Percentiles rank a stretch among this genome's conserved stretches.
Evolutionary conservation across 2,329 filamentous ascomycete genomes (phyloP).

Genomic region (Fusarium nygamai): DNA sequence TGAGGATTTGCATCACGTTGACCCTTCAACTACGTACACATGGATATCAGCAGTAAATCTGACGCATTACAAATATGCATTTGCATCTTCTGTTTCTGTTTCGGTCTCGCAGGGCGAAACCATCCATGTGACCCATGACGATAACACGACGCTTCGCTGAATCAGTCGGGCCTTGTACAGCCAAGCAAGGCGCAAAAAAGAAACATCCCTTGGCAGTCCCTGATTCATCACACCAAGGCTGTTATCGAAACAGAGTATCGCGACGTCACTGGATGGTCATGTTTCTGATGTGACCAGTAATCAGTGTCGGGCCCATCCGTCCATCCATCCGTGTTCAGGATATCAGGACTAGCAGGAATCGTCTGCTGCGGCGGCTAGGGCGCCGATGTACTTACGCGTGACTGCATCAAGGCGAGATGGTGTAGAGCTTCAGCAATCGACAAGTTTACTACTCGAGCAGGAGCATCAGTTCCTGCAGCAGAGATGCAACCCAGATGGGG

Average conservation of each 20-base stretch:
- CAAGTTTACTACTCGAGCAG: slow-evolving; percentile 18
- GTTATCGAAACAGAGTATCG: slow-evolving; percentile 13
- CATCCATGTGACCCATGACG: slow-evolving; percentile 28
- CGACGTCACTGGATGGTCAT: slow-evolving; percentile 33
- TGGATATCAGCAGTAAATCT: not conserved
- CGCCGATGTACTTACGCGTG: slow-evolving; percentile 29
- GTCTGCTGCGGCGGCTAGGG: slow-evolving; percentile 7
- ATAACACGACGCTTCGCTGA: slow-evolving; percentile 13
- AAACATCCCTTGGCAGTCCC: slow-evolving; percentile 25
- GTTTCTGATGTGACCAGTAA: slow-evolving; percentile 14
- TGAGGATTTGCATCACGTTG: slow-evolving; percentile 26
- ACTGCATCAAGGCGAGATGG: slow-evolving; percentile 20
- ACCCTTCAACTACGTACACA: slow-evolving; percentile 10
- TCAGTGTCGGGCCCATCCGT: slow-evolving; percentile 25
- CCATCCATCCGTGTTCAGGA: slow-evolving; percentile 17
- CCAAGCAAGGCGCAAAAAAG: slow-evolving; percentile 26
- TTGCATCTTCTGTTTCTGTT: not conserved
- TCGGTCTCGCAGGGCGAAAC: slow-evolving; percentile 22
- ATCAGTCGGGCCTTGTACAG: not conserved
- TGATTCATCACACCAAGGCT: slow-evolving; percentile 19
- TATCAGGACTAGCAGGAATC: slow-evolving; percentile 5
- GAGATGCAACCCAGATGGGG: slow-evolving; percentile 34
- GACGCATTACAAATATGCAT: slow-evolving; percentile 4
- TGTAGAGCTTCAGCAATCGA: slow-evolving; percentile 36
- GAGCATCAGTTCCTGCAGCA: slow-evolving; percentile 38